Base-by-base conservation (phyloP, 2,329 filamentous ascomycete species). In the Scedosporium aurantiacum region DNA sequence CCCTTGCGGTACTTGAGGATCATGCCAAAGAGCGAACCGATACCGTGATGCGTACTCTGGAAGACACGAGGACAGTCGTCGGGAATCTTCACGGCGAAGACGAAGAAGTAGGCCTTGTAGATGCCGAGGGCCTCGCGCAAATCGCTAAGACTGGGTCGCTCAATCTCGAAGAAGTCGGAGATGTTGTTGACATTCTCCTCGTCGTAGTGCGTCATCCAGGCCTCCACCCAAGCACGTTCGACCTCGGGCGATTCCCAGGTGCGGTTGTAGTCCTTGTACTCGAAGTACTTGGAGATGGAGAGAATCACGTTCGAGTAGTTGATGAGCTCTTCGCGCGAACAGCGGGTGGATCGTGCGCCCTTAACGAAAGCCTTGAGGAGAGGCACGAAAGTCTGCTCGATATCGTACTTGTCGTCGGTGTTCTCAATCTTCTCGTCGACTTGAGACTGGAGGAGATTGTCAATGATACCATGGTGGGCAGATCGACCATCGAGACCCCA, bases 21-120 rank as follows among this genome's bases (percentile, higher is more conserved):
- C 63, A 85, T 80, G 40, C 83, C 83, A 62, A 85, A 85, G 0
- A 82, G 79, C 4, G 81, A 82, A 60, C 81, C 81, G 50, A 83
- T 81, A 63, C 80, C 82, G 70, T 86, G 83, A 66, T 86, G 83
- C 2, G 83, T 84, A 32, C 82, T 82, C 68, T 86, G 83, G 68
- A 85, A 85, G 3, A 85, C 80, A n/a, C 75, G 76, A 0, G 83
- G 83, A 27, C 82, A 79, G 63, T 79, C 78, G 55, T 83, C 79
- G 0, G 81, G 81, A 10, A 83, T 77, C 3, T 79, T 78, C 52
- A 83, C 80, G 1, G 80, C 81, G 70, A 83, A 83, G 64, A 84
- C 81, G 72, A 83, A 79, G 60, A 79, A 73, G 63, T 74, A 80
- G 40, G 79, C 74, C 60, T 72, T 68, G 65, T 72, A 75, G 61